Conservation (phyloP, 768 basidiomycete genomes). For the Suillus americanus region DNA sequence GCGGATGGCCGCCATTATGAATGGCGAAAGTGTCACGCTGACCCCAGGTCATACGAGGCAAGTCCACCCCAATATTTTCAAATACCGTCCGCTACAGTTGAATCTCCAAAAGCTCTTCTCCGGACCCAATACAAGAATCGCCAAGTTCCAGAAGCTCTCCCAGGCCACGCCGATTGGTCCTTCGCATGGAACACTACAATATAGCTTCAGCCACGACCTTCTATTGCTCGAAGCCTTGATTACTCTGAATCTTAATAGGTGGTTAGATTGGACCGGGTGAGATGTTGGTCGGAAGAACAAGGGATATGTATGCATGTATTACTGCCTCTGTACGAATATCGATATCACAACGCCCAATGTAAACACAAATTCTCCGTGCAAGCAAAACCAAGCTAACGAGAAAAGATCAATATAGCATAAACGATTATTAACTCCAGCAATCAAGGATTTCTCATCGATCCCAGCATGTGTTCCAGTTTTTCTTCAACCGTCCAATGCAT, state of each 20-base stretch:
- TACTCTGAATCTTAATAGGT: slow-evolving; percentile 70
- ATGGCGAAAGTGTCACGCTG: slow-evolving; percentile 56
- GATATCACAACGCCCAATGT: slow-evolving; percentile 18
- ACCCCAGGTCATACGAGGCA: slow-evolving; percentile 62
- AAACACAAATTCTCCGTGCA: slow-evolving; percentile 1
- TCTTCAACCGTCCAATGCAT: slow-evolving; percentile 75
- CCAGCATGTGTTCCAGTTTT: slow-evolving; percentile 70
- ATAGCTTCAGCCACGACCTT: slow-evolving; percentile 58
- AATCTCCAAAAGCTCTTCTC: slow-evolving; percentile 29
- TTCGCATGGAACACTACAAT: slow-evolving; percentile 61
- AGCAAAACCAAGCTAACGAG: slow-evolving; percentile 17
- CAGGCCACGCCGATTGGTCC: slow-evolving; percentile 61
- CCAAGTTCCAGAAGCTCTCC: slow-evolving; percentile 53
- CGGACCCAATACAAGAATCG: slow-evolving; percentile 50
- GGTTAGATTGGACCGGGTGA: slow-evolving; percentile 55
- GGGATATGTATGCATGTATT: slow-evolving; percentile 28
- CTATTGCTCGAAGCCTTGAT: slow-evolving; percentile 65
- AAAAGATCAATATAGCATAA: slow-evolving; percentile 20
- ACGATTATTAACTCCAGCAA: slow-evolving; percentile 18
- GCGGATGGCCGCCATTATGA: slow-evolving; percentile 60
- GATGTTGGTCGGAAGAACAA: slow-evolving; percentile 13
- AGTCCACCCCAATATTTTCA: slow-evolving; percentile 20
- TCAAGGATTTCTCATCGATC: slow-evolving; percentile 33
- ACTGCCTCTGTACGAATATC: slow-evolving; percentile 32
- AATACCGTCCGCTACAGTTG: not conserved